Conservation (phyloP, 2,329 filamentous ascomycete species). For the Neofusicoccum laricinum region DNA sequence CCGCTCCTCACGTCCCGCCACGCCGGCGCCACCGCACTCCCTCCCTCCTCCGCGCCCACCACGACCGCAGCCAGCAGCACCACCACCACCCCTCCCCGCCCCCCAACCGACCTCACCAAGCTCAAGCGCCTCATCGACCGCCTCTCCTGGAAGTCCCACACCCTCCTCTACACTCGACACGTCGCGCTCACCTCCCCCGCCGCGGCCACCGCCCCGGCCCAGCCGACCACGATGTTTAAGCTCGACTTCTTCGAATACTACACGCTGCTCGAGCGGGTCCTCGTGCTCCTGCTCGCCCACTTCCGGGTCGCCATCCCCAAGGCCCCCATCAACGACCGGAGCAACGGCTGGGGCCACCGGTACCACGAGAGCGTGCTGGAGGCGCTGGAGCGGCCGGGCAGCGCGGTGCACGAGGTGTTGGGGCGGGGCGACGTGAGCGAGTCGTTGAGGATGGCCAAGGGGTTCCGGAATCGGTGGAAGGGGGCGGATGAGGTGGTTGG, state of each 20-base stretch:
- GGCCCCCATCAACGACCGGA: not conserved
- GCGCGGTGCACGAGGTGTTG: slow-evolving; percentile 56
- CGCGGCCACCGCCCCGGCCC: not conserved
- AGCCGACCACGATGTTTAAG: slow-evolving; percentile 60
- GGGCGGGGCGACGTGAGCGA: slow-evolving; percentile 54
- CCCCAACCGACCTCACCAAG: not conserved
- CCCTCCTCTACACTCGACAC: slow-evolving; percentile 1
- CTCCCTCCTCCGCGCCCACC: not conserved
- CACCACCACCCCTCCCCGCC: not conserved
- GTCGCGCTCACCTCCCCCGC: not conserved
- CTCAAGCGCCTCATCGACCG: slow-evolving; percentile 15
- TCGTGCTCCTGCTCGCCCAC: slow-evolving; percentile 64
- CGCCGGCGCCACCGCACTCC: not conserved
- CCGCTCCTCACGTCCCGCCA: not conserved
- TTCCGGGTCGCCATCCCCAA: slow-evolving; percentile 55
- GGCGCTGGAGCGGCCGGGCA: slow-evolving; percentile 56
- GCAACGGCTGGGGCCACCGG: slow-evolving; percentile 40
- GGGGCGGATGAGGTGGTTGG: slow-evolving; percentile 52
- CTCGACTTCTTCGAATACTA: slow-evolving; percentile 78
- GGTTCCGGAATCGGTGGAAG: slow-evolving; percentile 71
- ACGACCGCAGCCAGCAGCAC: not conserved
- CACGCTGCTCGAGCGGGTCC: slow-evolving; percentile 66
- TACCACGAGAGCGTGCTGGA: slow-evolving; percentile 70
- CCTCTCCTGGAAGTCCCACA: slow-evolving; percentile 10
- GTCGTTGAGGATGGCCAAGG: slow-evolving; percentile 65